These are phyloP conservation scores for Mycosphaerella arachidis DNA, from an alignment of 2,329 filamentous ascomycete species.

Conservation along the genomic window DNA sequence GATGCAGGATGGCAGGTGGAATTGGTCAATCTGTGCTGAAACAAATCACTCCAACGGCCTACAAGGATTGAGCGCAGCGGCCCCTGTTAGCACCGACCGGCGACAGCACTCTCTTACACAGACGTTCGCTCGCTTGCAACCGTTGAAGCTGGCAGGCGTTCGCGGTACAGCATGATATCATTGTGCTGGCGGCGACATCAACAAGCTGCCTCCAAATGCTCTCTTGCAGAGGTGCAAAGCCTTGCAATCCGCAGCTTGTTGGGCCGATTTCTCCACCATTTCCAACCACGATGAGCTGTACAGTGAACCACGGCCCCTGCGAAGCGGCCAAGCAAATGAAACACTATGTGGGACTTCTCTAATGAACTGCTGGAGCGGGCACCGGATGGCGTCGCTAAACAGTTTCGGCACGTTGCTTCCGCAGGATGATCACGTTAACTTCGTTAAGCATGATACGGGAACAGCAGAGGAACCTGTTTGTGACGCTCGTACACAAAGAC, in stretches of 20 bases:
- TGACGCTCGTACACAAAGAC: too few species aligned
- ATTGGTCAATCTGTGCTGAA: neutral
- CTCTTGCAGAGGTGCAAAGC: neutral
- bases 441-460: neutral
- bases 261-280: neutral
- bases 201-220: neutral
- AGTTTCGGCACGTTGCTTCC: conserved; percentile 2
- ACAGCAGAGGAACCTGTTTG: neutral
- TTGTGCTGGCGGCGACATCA: neutral
- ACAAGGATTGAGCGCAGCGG: neutral
- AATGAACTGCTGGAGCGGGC: neutral
- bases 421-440: neutral
- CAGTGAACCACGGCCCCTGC: neutral
- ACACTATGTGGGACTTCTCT: conserved; percentile 1
- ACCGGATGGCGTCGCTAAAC: neutral
- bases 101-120: neutral
- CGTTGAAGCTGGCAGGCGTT: neutral
- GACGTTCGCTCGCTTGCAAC: neutral
- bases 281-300: neutral
- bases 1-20: conserved; percentile 1
- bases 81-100: neutral
- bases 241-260: neutral
- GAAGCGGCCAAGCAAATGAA: neutral
- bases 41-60: neutral
- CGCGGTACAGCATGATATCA: neutral